Base-by-base conservation (phyloP, 2,329 filamentous ascomycete species). In the Aureobasidium sp. region DNA sequence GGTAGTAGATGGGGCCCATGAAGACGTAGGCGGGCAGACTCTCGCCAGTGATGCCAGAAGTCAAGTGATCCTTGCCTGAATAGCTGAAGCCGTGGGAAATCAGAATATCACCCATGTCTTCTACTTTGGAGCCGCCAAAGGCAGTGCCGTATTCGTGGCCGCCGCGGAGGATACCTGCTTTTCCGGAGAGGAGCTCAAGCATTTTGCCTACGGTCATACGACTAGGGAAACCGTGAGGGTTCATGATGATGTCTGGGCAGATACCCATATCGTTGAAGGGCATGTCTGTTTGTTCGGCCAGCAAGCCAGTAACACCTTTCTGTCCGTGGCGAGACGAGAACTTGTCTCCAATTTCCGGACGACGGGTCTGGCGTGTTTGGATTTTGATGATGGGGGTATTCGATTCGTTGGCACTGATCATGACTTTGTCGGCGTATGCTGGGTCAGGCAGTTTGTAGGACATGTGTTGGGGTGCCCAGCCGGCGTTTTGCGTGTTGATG, bases 201-300 rank as follows among this genome's bases (percentile, higher is more conserved):
- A 99, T 89, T 76, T 99, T 99, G 36, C 94, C 94, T 65, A 99
- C 94, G 59, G 94, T 99, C 94, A 99, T 99, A 75, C 94, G 94
- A 36, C 93, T 97, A 1, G 94, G 94, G 82, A 99, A 99, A 86
- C 94, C 94, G 77, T 99, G 94, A 0, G 95, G 94, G 79, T 99
- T 99, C 94, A 99, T 99, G 84, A 99, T 99, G 67, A 99, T 97
- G 75, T 99, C 94, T 0, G 94, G 94, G n/a, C 86, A 88, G 67
- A 99, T 85, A 2, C 94, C 95, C 58, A 83, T 80, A 75, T 99
- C 94, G 39, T 89, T 89, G 77, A 99, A 99, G 0, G 94, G 94
- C 86, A 99, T 89, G 72, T 99, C 94, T 71, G 94, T 91, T 76
- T 97, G 93, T 65, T 96, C 90, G 21, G 93, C 91, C 63, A 99